Base-by-base conservation (phyloP, 139 green algal genomes). In the Chlamydomonas applanata region DNA sequence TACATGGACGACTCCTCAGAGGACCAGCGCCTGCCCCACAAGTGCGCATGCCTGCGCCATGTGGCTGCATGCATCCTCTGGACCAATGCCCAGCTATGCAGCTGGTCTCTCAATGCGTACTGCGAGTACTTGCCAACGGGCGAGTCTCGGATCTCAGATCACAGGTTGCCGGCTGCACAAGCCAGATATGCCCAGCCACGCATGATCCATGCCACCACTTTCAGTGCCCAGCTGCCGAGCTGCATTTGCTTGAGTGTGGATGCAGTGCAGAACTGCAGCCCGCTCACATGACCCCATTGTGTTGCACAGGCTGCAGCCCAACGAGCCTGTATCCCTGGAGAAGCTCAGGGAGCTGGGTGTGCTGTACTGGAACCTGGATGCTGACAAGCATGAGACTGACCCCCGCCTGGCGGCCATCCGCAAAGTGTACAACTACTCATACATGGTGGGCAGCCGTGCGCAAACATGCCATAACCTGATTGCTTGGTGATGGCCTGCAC, bases 21-120 rank as follows among this genome's bases (percentile, higher is more conserved):
- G 22, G 93, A 97, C 72, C 93, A 97, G 76, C 80, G 91, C 0
- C 35, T 86, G 20, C 83, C 86, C 0, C 93, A 97, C 81, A 91
- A 78, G 92, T 92, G 61, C 46, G 81, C 54, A 19, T 29, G 5
- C 25, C 22, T 40, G 27, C 59, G 62, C 45, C 33, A 32, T 46
- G 45, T 25, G 29, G 9, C 14, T 69, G 27, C n/a, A 69, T 32
- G 35, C 64, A 56, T 71, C n/a, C n/a, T n/a, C n/a, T n/a, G n/a
- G n/a, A n/a, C n/a, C n/a, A n/a, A n/a, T n/a, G n/a, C n/a, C n/a
- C n/a, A n/a, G n/a, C n/a, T n/a, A n/a, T n/a, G n/a, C n/a, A n/a
- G n/a, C n/a, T n/a, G n/a, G n/a, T n/a, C n/a, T n/a, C n/a, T n/a
- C n/a, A n/a, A n/a, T n/a, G n/a, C n/a, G n/a, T n/a, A n/a, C n/a